These are phyloP conservation scores for Phylloporus sp. DNA, from an alignment of 768 basidiomycete genomes.

Conservation along the genomic window DNA sequence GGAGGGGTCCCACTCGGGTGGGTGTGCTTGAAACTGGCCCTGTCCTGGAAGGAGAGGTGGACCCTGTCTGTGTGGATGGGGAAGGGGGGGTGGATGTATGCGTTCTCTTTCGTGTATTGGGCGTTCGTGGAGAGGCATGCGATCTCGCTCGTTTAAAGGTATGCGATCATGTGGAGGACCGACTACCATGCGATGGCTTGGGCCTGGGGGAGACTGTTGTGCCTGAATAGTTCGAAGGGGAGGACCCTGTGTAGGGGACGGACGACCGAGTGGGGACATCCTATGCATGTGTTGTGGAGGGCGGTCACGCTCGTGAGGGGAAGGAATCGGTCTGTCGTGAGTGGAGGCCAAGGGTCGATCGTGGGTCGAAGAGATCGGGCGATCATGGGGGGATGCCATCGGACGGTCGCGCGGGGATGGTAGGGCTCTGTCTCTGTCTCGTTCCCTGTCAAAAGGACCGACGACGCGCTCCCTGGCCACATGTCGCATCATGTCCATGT, in stretches of 20 bases:
- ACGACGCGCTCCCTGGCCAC: conserved; percentile 23
- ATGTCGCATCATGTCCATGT: conserved; percentile 26
- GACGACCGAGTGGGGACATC: conserved; percentile 24
- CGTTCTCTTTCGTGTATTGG: conserved; percentile 23
- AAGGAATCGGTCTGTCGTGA: conserved; percentile 20
- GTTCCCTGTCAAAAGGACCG: conserved; percentile 26
- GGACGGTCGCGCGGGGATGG: conserved; percentile 25
- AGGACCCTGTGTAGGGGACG: conserved; percentile 16
- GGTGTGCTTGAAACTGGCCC: conserved; percentile 28
- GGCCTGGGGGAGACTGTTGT: conserved; percentile 26
- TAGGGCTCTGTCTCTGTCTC: conserved; percentile 22
- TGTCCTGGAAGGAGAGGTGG: conserved; percentile 27
- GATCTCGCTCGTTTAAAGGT: conserved; percentile 23
- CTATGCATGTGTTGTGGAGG: conserved; percentile 20
- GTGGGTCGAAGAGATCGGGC: conserved; percentile 17
- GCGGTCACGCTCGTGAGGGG: conserved; percentile 27
- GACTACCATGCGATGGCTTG: conserved; percentile 18
- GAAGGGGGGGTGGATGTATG: conserved; percentile 26
- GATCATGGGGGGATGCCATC: conserved; percentile 24
- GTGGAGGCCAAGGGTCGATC: conserved; percentile 19
- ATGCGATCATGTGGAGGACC: conserved; percentile 24
- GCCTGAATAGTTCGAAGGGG: conserved; percentile 8
- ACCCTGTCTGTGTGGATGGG: conserved; percentile 18
- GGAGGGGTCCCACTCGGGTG: conserved; percentile 26
- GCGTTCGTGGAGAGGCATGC: conserved; percentile 24